Percentiles rank a stretch among this genome's conserved stretches.
Conservation (phyloP, 768 basidiomycete genomes). For the Leucocoprinus birnbaumii region DNA sequence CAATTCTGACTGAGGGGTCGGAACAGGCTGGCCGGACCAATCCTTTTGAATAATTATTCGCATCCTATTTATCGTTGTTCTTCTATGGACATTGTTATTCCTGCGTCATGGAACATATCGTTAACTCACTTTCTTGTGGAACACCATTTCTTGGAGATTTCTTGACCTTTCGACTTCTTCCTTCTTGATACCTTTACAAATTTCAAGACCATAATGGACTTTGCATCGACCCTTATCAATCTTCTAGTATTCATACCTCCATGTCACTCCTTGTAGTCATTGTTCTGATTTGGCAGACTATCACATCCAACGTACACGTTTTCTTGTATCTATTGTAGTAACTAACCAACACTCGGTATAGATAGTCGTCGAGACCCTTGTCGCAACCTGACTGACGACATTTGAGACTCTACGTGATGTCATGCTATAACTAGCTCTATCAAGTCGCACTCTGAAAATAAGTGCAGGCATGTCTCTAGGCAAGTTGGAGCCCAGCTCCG, state of each 20-base stretch:
- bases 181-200: neutral
- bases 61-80: neutral
- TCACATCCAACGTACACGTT: neutral
- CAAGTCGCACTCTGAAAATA: too few relatives aligned
- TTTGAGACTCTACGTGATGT: too few relatives aligned
- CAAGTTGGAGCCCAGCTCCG: too few relatives aligned
- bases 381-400: too few relatives aligned
- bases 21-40: constrained; percentile 74
- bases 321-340: constrained; percentile 2
- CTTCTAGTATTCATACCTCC: neutral
- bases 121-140: neutral
- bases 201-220: neutral
- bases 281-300: neutral
- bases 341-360: neutral
- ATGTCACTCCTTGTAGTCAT: neutral
- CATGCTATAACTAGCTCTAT: too few relatives aligned
- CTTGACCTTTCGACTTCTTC: neutral
- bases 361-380: neutral
- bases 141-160: neutral
- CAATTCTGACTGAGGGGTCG: neutral
- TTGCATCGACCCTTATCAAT: neutral
- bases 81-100: neutral
- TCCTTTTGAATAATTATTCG: constrained; percentile 41
- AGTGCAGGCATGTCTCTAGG: too few relatives aligned
- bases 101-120: neutral